phyloP scores from a whole-genome alignment of 495 filamentous ascomycete genomes.

The Trichodelitschia bisporula region DNA sequence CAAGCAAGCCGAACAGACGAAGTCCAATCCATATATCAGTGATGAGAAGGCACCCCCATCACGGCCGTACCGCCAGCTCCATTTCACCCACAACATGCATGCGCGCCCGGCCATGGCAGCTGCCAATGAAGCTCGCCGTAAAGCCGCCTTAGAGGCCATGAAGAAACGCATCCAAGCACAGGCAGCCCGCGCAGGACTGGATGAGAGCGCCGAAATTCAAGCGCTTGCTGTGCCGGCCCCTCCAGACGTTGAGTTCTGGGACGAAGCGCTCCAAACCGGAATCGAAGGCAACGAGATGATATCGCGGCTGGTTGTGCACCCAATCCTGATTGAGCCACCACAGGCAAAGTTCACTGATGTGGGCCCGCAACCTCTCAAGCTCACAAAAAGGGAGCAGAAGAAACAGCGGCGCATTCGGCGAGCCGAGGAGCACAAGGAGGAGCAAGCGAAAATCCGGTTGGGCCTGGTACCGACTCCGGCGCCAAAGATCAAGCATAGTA shows the following conservation, averaged over 20 bases:
- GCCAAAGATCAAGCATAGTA: conserved; percentile 85
- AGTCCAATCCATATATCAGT: no score
- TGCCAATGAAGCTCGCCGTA: conserved; percentile 65
- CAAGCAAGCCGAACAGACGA: conserved; percentile 24
- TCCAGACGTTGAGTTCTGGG: conserved; percentile 94
- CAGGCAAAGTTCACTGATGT: conserved; percentile 67
- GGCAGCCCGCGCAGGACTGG: conserved; percentile 63
- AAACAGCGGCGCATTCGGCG: conserved; percentile 79
- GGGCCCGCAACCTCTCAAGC: conserved; percentile 67
- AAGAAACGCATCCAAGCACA: conserved; percentile 76
- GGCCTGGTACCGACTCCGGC: conserved; percentile 73
- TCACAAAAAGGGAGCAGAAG: conserved; percentile 72
- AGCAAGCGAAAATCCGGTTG: conserved; percentile 82
- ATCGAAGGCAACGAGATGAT: conserved; percentile 62
- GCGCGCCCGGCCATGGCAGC: no score
- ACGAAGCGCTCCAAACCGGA: conserved; percentile 61
- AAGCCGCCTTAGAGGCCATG: conserved; percentile 77
- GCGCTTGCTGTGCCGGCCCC: conserved; percentile 61
- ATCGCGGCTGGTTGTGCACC: conserved; percentile 76
- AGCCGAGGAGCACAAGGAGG: conserved; percentile 79
- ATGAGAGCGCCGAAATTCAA: conserved; percentile 85
- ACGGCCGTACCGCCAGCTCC: conserved; percentile 44
- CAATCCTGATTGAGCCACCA: conserved; percentile 72
- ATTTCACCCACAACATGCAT: conserved; percentile 91
- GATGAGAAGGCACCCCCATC: no score